A percentile compares a stretch with the other conserved stretches of the same genome.
Evolutionary conservation across 352 stramenopile species (phyloP).

Genomic region (Phytophthora nicotianae): DNA sequence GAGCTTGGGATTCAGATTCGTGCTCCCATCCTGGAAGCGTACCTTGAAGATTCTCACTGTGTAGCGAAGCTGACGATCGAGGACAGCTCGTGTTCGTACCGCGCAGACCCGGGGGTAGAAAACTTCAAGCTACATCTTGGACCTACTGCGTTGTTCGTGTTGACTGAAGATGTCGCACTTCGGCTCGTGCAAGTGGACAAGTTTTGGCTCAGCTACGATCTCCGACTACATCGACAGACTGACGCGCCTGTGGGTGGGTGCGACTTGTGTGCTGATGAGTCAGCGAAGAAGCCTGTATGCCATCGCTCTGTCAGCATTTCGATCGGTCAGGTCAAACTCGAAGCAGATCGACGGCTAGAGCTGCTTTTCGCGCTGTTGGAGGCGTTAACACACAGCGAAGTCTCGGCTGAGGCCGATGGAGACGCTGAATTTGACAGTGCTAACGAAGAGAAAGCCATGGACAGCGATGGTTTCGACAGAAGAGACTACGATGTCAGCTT

Average conservation of each 20-base stretch:
- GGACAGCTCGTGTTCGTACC: conserved; percentile 73
- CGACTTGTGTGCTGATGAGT: conserved; percentile 70
- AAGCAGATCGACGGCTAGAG: conserved; percentile 81
- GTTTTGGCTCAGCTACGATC: conserved; percentile 80
- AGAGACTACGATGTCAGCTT: conserved; percentile 41
- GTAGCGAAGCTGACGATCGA: conserved; percentile 88
- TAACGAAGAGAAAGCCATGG: conserved; percentile 40
- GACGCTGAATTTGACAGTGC: conserved; percentile 33
- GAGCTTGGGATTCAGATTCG: conserved; percentile 77
- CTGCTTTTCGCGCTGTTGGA: conserved; percentile 84
- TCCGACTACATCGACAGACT: conserved; percentile 56
- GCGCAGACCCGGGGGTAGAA: conserved; percentile 64
- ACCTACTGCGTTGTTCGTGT: conserved; percentile 80
- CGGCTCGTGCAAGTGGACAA: conserved; percentile 84
- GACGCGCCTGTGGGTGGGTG: conserved; percentile 47
- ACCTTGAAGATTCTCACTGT: conserved; percentile 87
- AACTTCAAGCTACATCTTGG: conserved; percentile 74
- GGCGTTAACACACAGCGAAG: conserved; percentile 60
- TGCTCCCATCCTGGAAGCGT: conserved; percentile 82
- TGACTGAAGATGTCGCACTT: conserved; percentile 88
- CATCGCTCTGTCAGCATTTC: conserved; percentile 70
- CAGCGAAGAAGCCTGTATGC: conserved; percentile 50
- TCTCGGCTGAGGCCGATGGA: conserved; percentile 28
- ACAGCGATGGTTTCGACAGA: conserved; percentile 28
- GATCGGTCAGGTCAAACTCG: conserved; percentile 86